Evolutionary conservation across 208 protist species (phyloP).

Genomic region (Novymonas esmeraldas): DNA sequence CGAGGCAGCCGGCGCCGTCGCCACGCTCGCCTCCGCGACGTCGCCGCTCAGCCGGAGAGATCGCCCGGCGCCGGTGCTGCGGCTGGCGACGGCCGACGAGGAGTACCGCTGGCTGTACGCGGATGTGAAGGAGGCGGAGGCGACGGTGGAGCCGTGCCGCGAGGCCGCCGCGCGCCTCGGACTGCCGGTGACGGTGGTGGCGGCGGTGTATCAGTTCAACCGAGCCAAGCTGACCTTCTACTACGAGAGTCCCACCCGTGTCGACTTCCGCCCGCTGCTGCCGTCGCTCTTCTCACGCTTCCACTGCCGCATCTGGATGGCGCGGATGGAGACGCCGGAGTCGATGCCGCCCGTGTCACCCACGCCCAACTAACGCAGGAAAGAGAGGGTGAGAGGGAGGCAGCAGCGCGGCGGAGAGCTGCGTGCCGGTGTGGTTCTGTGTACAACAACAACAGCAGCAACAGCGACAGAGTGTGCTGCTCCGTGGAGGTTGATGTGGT

Average conservation of each 20-base stretch:
- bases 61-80: constrained; percentile 43
- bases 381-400: neutral
- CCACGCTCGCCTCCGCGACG: constrained; percentile 26
- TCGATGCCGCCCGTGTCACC: neutral
- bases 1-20: constrained; percentile 5
- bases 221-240: constrained; percentile 87
- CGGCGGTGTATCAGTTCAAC: constrained; percentile 90
- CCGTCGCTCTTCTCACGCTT: constrained; percentile 75
- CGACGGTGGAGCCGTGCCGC: constrained; percentile 56
- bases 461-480: neutral
- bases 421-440: neutral
- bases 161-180: constrained; percentile 46
- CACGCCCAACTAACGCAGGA: too few species aligned
- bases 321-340: constrained; percentile 22
- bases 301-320: constrained; percentile 89
- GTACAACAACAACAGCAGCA: neutral
- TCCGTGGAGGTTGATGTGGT: neutral
- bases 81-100: constrained; percentile 60
- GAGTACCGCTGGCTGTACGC: constrained; percentile 57
- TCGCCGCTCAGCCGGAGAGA: constrained; percentile 31
- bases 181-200: constrained; percentile 64
- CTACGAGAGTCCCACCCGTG: constrained; percentile 71
- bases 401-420: too few species aligned
- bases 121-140: constrained; percentile 53
- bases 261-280: constrained; percentile 84